A percentile compares a stretch with the other conserved stretches of the same genome.
phyloP scores from a whole-genome alignment of 768 basidiomycete species.

The Podaxis pistillaris region DNA sequence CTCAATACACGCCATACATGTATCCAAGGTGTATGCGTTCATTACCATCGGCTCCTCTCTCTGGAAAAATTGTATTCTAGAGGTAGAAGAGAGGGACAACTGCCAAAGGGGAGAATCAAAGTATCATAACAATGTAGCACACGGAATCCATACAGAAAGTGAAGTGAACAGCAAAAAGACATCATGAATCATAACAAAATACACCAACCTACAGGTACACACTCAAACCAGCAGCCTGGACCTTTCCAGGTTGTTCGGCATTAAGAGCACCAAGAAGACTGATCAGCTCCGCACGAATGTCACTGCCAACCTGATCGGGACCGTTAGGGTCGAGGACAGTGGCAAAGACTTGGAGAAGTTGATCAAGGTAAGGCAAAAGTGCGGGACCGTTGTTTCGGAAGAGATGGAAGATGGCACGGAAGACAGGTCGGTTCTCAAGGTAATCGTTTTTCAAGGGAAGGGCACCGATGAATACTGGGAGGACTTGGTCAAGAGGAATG shows the following conservation, averaged over 20 bases:
- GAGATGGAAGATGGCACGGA: conserved; percentile 85
- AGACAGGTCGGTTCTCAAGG: conserved; percentile 87
- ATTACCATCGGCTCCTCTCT: not conserved
- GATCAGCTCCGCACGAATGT: conserved; percentile 74
- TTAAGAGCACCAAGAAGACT: conserved; percentile 72
- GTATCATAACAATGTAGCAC: conserved; percentile 14
- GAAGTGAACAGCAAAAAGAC: conserved; percentile 16
- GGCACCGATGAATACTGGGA: conserved; percentile 78
- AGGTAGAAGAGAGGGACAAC: conserved; percentile 8
- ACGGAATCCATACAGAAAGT: conserved; percentile 15
- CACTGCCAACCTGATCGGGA: conserved; percentile 77
- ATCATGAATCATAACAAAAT: conserved; percentile 17
- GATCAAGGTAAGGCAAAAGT: conserved; percentile 75
- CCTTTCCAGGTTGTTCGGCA: conserved; percentile 69
- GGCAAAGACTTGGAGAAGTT: conserved; percentile 74
- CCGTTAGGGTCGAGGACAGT: conserved; percentile 76
- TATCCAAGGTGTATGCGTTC: not conserved
- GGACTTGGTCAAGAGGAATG: conserved; percentile 87
- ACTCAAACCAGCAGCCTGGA: conserved; percentile 75
- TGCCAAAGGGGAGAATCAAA: conserved; percentile 12
- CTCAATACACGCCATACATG: too few relatives aligned
- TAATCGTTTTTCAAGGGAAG: conserved; percentile 87
- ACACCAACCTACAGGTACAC: conserved; percentile 41
- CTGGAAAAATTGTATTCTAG: conserved; percentile 6
- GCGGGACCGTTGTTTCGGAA: conserved; percentile 74